Percentiles rank a stretch among this genome's conserved stretches.
phyloP scores from a whole-genome alignment of 306 rosid genomes.

The Vigna mungo region DNA sequence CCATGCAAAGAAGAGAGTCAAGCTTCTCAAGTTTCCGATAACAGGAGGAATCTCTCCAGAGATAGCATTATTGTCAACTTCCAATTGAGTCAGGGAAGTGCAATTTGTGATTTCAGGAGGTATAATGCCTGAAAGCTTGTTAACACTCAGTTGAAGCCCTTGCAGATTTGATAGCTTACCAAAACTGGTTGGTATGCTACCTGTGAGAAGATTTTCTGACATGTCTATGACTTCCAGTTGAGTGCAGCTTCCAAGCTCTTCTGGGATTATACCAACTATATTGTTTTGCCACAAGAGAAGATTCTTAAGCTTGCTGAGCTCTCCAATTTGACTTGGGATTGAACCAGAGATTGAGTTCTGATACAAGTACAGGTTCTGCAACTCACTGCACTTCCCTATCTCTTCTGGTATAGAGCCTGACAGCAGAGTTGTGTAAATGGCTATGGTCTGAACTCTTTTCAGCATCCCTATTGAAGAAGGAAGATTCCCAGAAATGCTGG shows the following conservation, averaged over 20 bases:
- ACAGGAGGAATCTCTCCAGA: constrained; percentile 70
- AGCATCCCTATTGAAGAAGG: constrained; percentile 81
- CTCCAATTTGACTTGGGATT: constrained; percentile 69
- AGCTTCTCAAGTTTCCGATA: constrained; percentile 75
- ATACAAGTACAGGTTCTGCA: constrained; percentile 73
- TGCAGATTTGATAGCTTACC: constrained; percentile 68
- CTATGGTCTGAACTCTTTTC: constrained; percentile 63
- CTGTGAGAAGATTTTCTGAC: constrained; percentile 76
- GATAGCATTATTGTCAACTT: constrained; percentile 79
- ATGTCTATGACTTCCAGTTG: constrained; percentile 68
- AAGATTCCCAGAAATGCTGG: constrained; percentile 74
- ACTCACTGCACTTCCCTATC: constrained; percentile 79
- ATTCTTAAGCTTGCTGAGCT: constrained; percentile 64
- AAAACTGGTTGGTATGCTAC: constrained; percentile 72
- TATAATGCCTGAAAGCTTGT: constrained; percentile 68
- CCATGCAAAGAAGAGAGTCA: constrained; percentile 81
- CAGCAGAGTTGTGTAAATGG: constrained; percentile 69
- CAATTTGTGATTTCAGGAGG: constrained; percentile 79
- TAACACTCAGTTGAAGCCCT: constrained; percentile 85
- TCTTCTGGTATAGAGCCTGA: constrained; percentile 90
- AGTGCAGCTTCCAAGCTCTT: constrained; percentile 69
- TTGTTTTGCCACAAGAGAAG: constrained; percentile 79
- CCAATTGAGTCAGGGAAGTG: constrained; percentile 65
- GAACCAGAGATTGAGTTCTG: constrained; percentile 75
- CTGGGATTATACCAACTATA: constrained; percentile 71